A percentile compares a stretch with the other conserved stretches of the same genome.
Conservation (phyloP, 2,329 filamentous ascomycete species). For the Hymenoscyphus albidus region DNA sequence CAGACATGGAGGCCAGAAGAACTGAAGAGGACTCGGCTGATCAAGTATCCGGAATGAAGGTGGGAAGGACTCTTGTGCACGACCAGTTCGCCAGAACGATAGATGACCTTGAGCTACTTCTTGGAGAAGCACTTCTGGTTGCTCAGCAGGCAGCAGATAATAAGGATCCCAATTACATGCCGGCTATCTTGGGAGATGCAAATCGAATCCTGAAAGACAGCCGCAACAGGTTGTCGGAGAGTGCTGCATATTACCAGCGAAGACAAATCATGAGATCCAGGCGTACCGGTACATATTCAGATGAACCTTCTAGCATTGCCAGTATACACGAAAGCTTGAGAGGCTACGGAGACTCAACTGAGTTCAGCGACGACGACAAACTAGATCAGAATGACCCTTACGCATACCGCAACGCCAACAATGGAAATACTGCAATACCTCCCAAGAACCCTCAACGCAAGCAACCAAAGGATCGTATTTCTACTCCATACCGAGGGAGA, state of each 20-base stretch:
- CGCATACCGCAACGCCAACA: not conserved
- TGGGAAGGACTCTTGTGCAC: constrained; percentile 14
- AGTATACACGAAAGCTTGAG: constrained; percentile 32
- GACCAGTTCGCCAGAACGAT: constrained; percentile 36
- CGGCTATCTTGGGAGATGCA: constrained; percentile 24
- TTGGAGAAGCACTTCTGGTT: constrained; percentile 37
- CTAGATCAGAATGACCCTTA: not conserved
- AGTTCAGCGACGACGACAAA: constrained; percentile 18
- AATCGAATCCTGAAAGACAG: constrained; percentile 25
- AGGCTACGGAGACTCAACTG: constrained; percentile 24
- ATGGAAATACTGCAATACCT: constrained; percentile 7
- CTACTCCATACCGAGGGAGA: constrained; percentile 19
- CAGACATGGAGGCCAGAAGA: constrained; percentile 9
- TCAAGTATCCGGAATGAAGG: constrained; percentile 2
- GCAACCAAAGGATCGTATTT: constrained; percentile 16
- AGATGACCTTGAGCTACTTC: constrained; percentile 35
- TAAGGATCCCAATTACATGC: constrained; percentile 21
- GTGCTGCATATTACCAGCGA: not conserved
- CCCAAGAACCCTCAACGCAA: not conserved
- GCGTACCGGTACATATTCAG: constrained; percentile 9
- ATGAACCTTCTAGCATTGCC: constrained; percentile 18
- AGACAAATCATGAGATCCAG: not conserved
- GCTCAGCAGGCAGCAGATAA: constrained; percentile 35
- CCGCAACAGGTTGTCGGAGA: constrained; percentile 15
- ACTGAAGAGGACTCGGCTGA: constrained; percentile 13